A percentile compares a stretch with the other conserved stretches of the same genome.
These are phyloP conservation scores for Cupressus sempervirens DNA, from an alignment of 75 land plant genomes.

Conservation along the genomic window DNA sequence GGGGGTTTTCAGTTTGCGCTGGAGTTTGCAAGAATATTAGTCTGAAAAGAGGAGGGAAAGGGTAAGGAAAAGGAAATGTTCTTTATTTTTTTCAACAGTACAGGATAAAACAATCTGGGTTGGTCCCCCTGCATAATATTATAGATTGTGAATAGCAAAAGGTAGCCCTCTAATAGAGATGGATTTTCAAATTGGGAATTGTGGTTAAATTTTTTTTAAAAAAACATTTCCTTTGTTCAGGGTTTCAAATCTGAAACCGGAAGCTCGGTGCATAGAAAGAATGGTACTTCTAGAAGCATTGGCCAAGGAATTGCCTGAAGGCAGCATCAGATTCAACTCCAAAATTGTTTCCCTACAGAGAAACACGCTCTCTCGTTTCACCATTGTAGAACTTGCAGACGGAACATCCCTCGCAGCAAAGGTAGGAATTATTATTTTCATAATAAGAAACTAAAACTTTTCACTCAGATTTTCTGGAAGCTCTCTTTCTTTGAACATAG, in stretches of 20 bases:
- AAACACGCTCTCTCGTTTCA: background rate
- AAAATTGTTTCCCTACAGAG: slow-evolving; percentile 17
- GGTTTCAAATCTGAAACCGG: background rate
- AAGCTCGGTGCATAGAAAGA: slow-evolving; percentile 31
- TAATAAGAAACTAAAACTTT: no score
- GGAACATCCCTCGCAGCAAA: slow-evolving; percentile 25
- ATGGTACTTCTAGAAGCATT: slow-evolving; percentile 24
- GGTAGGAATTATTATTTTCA: slow-evolving; percentile 4
- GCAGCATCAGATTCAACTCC: slow-evolving; percentile 29
- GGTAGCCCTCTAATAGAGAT: no score
- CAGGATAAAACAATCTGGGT: no score
- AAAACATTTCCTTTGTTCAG: background rate
- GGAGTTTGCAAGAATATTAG: background rate
- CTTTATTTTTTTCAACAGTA: no score
- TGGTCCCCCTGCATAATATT: no score
- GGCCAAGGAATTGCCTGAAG: slow-evolving; percentile 29
- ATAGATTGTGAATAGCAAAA: no score
- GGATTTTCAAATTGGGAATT: background rate
- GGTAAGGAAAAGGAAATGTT: background rate
- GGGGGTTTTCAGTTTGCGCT: background rate
- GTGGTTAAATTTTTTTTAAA: no score
- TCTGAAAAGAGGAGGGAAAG: background rate
- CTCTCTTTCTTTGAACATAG: no score
- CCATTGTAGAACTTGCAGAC: slow-evolving; percentile 25
- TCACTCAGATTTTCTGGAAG: no score